Base-by-base conservation (phyloP, 1,284 basidiomycete genomes). In the Ganoderma sinense region DNA sequence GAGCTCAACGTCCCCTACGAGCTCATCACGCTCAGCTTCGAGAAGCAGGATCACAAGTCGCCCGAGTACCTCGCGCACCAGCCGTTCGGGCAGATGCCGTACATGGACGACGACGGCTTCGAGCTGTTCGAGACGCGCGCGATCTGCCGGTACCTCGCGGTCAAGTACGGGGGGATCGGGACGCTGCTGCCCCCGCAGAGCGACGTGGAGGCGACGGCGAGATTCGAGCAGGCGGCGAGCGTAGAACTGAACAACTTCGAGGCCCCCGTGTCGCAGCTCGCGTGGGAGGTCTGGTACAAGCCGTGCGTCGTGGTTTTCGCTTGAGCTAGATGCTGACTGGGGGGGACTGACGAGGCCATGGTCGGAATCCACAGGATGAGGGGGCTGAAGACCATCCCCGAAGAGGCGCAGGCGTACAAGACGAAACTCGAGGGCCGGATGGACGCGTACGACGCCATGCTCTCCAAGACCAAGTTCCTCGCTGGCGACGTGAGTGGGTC, bases 71-170 rank as follows among this genome's bases (percentile, higher is more conserved):
- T 84, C 26, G 77, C 76, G 39, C 78, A 83, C 36, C 90, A 92
- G 72, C 91, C 91, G 0, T 92, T 92, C 73, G 89, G 89, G n/a
- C 88, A 89, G 77, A 78, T 92, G 69, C 91, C 91, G 2, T 89
- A 86, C 78, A 83, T 92, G 66, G 80, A 85, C 53, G 83, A 87
- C 61, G 84, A 87, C 60, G 82, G 83, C 18, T 83, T 86, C 77
- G 72, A 77, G 62, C 70, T 86, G 60, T 87, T 78, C 77, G 86
- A 90, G 75, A 85, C 84, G 43, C 85, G 88, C 48, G 88, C 88
- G 4, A 89, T 90, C 69, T 73, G 72, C 5, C 83, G 86, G 26
- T 88, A 88, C 75, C 64, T 88, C 69, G 82, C 82, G 66, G 78
- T 79, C 65, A 86, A 87, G 74, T 84, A 85, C 68, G 73, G 80